Conservation (phyloP, 2,329 filamentous ascomycete genomes). For the Incumbomyces lentus region DNA sequence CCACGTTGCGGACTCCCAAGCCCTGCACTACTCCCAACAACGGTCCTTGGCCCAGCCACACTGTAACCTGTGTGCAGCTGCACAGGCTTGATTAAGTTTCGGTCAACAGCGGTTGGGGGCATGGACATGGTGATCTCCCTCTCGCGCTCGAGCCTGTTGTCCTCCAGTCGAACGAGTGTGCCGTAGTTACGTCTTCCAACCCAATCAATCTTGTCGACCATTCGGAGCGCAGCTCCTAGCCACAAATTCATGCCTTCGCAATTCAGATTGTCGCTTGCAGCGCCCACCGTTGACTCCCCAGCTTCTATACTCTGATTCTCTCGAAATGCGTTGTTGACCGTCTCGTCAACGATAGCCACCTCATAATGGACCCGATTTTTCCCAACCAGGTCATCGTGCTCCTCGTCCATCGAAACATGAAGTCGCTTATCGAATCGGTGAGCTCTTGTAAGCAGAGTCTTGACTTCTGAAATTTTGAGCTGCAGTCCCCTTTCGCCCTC, state of each 20-base stretch:
- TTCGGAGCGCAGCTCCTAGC: conserved; percentile 25
- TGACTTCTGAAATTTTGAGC: conserved; percentile 29
- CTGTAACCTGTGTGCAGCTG: neutral
- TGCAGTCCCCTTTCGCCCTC: conserved; percentile 15
- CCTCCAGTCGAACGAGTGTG: conserved; percentile 10
- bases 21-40: neutral
- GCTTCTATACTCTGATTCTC: conserved; percentile 26
- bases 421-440: conserved; percentile 18
- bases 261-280: conserved; percentile 23
- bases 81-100: neutral
- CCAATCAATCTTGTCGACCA: conserved; percentile 30
- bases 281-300: conserved; percentile 26
- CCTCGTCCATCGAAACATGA: conserved; percentile 23
- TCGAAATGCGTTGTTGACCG: conserved; percentile 26
- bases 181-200: conserved; percentile 24
- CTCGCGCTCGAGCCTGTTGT: conserved; percentile 1
- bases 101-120: neutral
- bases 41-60: conserved; percentile 2
- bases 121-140: conserved; percentile 6
- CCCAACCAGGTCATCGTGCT: conserved; percentile 24
- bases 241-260: conserved; percentile 16
- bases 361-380: conserved; percentile 30
- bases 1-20: neutral
- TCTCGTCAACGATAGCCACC: conserved; percentile 27
- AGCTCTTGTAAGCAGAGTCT: conserved; percentile 25